phyloP scores from a whole-genome alignment of 1,284 basidiomycete genomes.

The Termitomyces sp. region DNA sequence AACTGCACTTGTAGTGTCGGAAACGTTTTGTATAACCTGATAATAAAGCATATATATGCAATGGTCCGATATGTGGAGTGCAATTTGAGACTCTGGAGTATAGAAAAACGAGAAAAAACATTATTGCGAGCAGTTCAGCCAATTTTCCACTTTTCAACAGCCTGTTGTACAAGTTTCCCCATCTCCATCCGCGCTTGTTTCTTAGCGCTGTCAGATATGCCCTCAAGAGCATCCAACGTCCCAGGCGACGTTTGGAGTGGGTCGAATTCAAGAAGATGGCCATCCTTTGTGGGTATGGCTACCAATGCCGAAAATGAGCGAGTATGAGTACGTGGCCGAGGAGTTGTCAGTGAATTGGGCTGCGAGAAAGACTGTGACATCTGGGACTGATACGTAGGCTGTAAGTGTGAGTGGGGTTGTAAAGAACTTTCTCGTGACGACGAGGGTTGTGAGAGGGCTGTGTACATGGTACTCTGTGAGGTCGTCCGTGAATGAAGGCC shows the following conservation, averaged over 20 bases:
- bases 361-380: slow-evolving; percentile 28
- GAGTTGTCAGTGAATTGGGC: slow-evolving; percentile 23
- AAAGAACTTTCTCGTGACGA: slow-evolving; percentile 41
- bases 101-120: not conserved
- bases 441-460: slow-evolving; percentile 31
- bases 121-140: slow-evolving; percentile 22
- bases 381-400: slow-evolving; percentile 31
- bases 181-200: slow-evolving; percentile 74
- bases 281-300: slow-evolving; percentile 68
- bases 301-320: slow-evolving; percentile 48
- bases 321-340: slow-evolving; percentile 28
- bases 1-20: not conserved
- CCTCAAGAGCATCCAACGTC: slow-evolving; percentile 65
- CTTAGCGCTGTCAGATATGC: slow-evolving; percentile 74
- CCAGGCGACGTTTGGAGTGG: slow-evolving; percentile 66
- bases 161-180: slow-evolving; percentile 60
- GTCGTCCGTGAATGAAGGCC: slow-evolving; percentile 42
- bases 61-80: slow-evolving; percentile 5
- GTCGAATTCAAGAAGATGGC: slow-evolving; percentile 74
- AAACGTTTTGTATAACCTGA: not conserved
- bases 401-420: slow-evolving; percentile 18
- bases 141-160: slow-evolving; percentile 71
- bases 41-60: not conserved
- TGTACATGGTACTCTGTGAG: slow-evolving; percentile 42
- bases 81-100: not conserved